phyloP scores from a whole-genome alignment of 306 rosid genomes.

The Cicer yamashitae region DNA sequence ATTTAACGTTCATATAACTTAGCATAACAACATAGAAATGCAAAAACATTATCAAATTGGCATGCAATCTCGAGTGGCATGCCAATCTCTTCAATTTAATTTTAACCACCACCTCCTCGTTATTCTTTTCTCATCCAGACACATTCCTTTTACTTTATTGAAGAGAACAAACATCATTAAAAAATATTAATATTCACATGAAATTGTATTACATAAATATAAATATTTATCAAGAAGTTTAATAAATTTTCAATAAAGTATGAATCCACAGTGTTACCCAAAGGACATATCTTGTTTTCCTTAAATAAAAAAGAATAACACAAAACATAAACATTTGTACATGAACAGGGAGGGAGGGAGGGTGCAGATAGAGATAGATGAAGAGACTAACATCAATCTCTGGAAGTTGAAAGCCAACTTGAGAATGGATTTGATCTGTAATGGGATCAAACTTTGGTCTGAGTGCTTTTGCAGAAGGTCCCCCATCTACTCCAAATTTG shows the following conservation, averaged over 20 bases:
- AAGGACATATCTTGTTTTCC: not conserved
- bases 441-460: slow-evolving; percentile 61
- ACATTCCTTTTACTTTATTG: not conserved
- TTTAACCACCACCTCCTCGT: slow-evolving; percentile 1
- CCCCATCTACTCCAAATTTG: slow-evolving; percentile 63
- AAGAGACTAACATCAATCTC: slow-evolving; percentile 54
- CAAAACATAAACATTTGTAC: not conserved
- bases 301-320: not conserved
- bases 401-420: slow-evolving; percentile 58
- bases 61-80: not conserved
- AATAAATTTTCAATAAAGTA: not conserved
- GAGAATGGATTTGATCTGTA: slow-evolving; percentile 53
- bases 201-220: not conserved
- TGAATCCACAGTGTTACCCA: not conserved
- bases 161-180: not conserved
- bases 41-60: slow-evolving; percentile 4
- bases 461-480: slow-evolving; percentile 54
- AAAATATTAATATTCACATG: not conserved
- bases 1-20: not conserved
- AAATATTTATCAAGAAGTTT: not conserved
- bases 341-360: not conserved
- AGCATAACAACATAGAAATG: not conserved
- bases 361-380: slow-evolving; percentile 24
- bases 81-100: not conserved
- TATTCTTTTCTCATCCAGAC: not conserved